Percentiles rank a stretch among this genome's conserved stretches.
phyloP scores from a whole-genome alignment of 768 basidiomycete species.

The Termitomyces bulborhizus region DNA sequence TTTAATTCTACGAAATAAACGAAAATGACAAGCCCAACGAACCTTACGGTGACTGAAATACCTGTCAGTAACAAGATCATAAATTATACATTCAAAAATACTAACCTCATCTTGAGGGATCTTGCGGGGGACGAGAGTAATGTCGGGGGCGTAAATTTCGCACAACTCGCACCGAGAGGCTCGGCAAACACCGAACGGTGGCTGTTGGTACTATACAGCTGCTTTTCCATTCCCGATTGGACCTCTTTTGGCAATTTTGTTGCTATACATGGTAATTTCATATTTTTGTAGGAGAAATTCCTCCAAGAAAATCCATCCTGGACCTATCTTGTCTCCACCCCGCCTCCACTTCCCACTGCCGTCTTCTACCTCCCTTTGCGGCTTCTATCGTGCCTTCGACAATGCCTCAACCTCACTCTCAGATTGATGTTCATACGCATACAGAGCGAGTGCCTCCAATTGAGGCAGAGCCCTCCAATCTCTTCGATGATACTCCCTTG shows the following conservation, averaged over 20 bases:
- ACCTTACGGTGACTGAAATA: constrained; percentile 82
- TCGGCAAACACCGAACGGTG: constrained; percentile 30
- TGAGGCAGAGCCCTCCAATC: too few relatives aligned
- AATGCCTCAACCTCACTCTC: too few relatives aligned
- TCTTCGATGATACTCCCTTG: too few relatives aligned
- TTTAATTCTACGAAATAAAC: background rate
- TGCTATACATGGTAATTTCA: constrained; percentile 4
- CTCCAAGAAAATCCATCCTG: too few relatives aligned
- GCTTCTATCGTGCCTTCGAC: background rate
- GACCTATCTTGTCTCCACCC: background rate
- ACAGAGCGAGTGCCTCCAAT: too few relatives aligned
- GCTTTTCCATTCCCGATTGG: background rate
- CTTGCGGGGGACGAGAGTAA: constrained; percentile 33
- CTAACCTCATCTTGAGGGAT: constrained; percentile 61
- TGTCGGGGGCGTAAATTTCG: constrained; percentile 24
- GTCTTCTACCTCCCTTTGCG: background rate
- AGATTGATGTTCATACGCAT: too few relatives aligned
- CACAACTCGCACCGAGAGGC: constrained; percentile 5
- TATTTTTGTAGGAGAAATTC: too few relatives aligned
- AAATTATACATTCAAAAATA: constrained; percentile 9
- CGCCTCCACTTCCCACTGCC: background rate
- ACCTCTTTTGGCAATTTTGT: constrained; percentile 6
- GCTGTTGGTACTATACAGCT: constrained; percentile 36
- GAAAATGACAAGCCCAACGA: constrained; percentile 13
- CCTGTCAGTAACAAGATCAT: constrained; percentile 10